Evolutionary conservation across 2,329 filamentous ascomycete species (phyloP).

Genomic region (Colletotrichum agaves): DNA sequence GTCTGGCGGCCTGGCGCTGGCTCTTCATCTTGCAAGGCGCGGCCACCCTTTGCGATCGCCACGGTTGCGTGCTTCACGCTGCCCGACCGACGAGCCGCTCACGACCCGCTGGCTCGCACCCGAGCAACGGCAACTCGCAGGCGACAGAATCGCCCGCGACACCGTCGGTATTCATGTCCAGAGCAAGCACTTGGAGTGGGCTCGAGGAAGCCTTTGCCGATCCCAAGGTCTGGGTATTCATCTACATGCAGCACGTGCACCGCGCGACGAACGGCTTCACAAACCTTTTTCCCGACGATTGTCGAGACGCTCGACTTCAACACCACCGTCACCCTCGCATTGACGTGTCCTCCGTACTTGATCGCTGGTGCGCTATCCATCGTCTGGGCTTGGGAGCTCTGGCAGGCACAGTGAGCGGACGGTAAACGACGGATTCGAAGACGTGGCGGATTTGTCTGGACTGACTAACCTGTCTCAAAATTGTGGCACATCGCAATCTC

Average conservation of each 20-base stretch:
- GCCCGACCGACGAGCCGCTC: conserved; percentile 52
- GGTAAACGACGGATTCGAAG: too few species aligned
- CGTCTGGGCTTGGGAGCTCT: conserved; percentile 41
- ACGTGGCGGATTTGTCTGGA: too few species aligned
- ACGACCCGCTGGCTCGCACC: conserved; percentile 49
- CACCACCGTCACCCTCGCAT: conserved; percentile 54
- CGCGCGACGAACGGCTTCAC: conserved; percentile 56
- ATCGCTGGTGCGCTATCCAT: conserved; percentile 52
- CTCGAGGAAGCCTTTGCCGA: conserved; percentile 55
- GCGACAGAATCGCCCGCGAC: conserved; percentile 49
- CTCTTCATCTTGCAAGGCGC: conserved; percentile 47
- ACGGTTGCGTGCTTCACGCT: conserved; percentile 47
- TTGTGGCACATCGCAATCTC: conserved; percentile 56
- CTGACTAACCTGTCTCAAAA: too few species aligned
- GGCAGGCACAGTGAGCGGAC: conserved; percentile 59
- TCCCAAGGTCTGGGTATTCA: conserved; percentile 56
- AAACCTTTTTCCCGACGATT: conserved; percentile 53
- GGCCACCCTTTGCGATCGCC: conserved; percentile 45
- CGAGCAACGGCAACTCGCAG: conserved; percentile 53
- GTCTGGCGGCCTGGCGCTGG: conserved; percentile 47
- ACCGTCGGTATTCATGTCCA: conserved; percentile 43
- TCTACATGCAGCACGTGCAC: conserved; percentile 60
- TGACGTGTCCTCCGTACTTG: conserved; percentile 57
- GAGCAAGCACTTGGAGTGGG: conserved; percentile 51
- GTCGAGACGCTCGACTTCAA: conserved; percentile 52